Percentiles rank a stretch among this genome's conserved stretches.
phyloP scores from a whole-genome alignment of 176 grass and related monocot genomes.

The Chloris gayana region DNA sequence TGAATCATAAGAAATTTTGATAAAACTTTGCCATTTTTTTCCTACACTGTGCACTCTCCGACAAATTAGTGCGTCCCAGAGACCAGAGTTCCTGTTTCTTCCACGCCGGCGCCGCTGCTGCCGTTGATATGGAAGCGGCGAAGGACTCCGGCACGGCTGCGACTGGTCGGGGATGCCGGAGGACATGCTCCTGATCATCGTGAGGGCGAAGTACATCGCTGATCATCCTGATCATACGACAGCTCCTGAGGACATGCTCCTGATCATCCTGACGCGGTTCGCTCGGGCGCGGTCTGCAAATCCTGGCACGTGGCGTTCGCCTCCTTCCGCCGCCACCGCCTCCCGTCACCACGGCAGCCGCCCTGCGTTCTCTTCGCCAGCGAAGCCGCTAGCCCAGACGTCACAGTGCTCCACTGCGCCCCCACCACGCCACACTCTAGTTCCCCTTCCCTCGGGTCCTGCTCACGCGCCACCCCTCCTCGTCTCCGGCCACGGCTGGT shows the following conservation, averaged over 20 bases:
- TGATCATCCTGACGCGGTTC: conserved; percentile 1
- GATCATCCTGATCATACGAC: too few species aligned
- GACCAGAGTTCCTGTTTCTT: too few species aligned
- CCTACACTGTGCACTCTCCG: too few species aligned
- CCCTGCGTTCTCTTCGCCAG: conserved; percentile 18
- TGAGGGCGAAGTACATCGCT: not conserved
- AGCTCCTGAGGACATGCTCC: too few species aligned
- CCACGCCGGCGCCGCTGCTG: not conserved
- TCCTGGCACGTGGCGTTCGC: conserved; percentile 10
- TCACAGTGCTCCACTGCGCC: conserved; percentile 16
- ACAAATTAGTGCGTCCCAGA: too few species aligned
- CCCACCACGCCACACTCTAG: not conserved
- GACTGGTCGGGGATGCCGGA: conserved; percentile 26
- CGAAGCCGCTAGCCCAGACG: not conserved
- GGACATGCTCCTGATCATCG: not conserved
- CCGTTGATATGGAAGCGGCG: not conserved
- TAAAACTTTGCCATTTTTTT: too few species aligned
- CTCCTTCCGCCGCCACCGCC: conserved; percentile 2
- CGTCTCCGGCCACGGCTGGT: conserved; percentile 19
- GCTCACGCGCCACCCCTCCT: not conserved
- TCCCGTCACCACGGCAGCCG: not conserved
- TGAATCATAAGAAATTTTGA: too few species aligned
- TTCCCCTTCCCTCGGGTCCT: not conserved
- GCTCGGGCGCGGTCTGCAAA: not conserved
- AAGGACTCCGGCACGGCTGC: not conserved